Conservation (phyloP, 2,329 filamentous ascomycete species). For the Dichotomopilus funicola region DNA sequence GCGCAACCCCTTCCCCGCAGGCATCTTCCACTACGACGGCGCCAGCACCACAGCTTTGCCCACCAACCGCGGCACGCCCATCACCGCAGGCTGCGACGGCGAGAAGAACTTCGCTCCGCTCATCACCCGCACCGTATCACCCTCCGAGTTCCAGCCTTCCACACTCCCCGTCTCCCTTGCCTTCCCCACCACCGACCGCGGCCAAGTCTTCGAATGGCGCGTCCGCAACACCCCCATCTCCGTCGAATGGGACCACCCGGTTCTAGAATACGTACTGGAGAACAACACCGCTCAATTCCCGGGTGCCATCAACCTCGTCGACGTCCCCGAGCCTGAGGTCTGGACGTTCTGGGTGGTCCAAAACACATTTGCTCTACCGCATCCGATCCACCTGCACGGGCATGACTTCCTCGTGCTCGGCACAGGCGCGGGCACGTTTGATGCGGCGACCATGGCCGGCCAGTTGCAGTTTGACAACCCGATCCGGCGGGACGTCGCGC, state of each 20-base stretch:
- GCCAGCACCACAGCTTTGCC: slow-evolving; percentile 24
- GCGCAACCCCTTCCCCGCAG: slow-evolving; percentile 30
- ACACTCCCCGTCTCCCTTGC: slow-evolving; percentile 23
- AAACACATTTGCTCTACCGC: slow-evolving; percentile 20
- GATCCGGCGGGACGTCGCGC: slow-evolving; percentile 41
- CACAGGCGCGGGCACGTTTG: slow-evolving; percentile 17
- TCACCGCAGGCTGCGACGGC: slow-evolving; percentile 20
- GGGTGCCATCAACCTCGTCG: slow-evolving; percentile 24
- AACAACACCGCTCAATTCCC: slow-evolving; percentile 25
- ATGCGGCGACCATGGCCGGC: slow-evolving; percentile 7
- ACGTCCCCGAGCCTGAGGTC: slow-evolving; percentile 20
- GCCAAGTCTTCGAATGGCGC: slow-evolving; percentile 26
- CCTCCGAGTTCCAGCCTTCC: slow-evolving; percentile 23
- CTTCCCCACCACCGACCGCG: slow-evolving; percentile 6
- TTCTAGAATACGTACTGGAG: slow-evolving; percentile 32
- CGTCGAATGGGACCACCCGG: slow-evolving; percentile 37
- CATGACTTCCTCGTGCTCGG: slow-evolving; percentile 29
- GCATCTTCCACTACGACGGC: slow-evolving; percentile 35
- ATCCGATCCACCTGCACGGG: slow-evolving; percentile 31
- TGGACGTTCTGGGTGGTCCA: slow-evolving; percentile 1
- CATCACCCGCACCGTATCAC: slow-evolving; percentile 24
- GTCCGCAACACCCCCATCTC: slow-evolving; percentile 31
- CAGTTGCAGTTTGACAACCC: slow-evolving; percentile 33
- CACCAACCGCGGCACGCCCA: slow-evolving; percentile 27
- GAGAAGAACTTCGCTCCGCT: slow-evolving; percentile 26